Evolutionary conservation across 352 stramenopile genomes (phyloP), one percentile per base, ranked within the genome.

Genomic region (Globisporangium solare): DNA sequence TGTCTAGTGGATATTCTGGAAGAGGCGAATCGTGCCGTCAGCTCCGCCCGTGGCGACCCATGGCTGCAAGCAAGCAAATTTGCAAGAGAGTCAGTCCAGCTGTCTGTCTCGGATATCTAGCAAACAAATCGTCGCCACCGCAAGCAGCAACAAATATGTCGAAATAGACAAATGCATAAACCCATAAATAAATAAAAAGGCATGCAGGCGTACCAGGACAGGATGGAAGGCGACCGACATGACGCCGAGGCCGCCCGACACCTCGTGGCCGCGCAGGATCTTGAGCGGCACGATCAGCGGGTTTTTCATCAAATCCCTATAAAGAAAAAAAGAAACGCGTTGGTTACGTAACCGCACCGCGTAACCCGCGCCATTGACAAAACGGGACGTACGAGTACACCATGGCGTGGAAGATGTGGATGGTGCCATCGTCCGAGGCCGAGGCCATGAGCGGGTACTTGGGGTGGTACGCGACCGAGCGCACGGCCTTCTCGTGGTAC

Each of bases 321-420:
- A 59, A 48, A 48, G 37, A 47, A n/a, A 18, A 24, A 10, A 40
- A 40, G 17, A 49, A 11, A 0, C 22, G 50, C 15, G 53, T 37
- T 37, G 45, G 58, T 14, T 49, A 32, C 40, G 37, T 47, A 58
- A 35, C 27, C 27, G 0, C 27, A 35, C 10, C 24, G 24, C 48
- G 12, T n/a, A n/a, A n/a, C n/a, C n/a, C n/a, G n/a, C n/a, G n/a
- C n/a, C n/a, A 58, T 17, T 42, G 22, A 56, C 11, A 57, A 51
- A 37, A 39, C 22, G 13, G 47, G 32, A 90, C 83, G 79, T 92
- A 94, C 83, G 86, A 97, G 81, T 99, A 99, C 18, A 99, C 96
- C 85, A 98, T 99, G 31, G 94, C 89, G 70, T 99, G 97, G 82
- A 99, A 99, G 42, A 99, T 96, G 76, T 99, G 97, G 63, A 99